A percentile compares a stretch with the other conserved stretches of the same genome.
These are phyloP conservation scores for Hypoxylon sp. DNA, from an alignment of 2,329 filamentous ascomycete species.

Conservation along the genomic window DNA sequence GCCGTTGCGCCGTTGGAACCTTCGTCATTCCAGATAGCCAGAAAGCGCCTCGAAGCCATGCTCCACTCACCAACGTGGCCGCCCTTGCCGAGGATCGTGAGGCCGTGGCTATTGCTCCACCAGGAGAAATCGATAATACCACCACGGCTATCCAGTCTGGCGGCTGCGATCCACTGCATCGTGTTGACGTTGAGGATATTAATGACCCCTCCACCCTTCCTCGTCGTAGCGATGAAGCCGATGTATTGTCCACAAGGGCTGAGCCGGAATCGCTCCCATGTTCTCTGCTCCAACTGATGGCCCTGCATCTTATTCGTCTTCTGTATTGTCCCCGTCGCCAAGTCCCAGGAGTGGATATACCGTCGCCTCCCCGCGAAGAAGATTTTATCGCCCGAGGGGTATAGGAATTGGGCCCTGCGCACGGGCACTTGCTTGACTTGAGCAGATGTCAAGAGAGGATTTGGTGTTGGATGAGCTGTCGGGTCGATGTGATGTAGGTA, in stretches of 20 bases:
- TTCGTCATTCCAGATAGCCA: slow-evolving; percentile 89
- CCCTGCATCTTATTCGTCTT: slow-evolving; percentile 81
- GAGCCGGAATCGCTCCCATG: slow-evolving; percentile 89
- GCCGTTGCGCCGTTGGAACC: slow-evolving; percentile 87
- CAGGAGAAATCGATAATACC: slow-evolving; percentile 91
- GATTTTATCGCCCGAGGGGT: slow-evolving; percentile 76
- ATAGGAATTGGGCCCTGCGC: slow-evolving; percentile 81
- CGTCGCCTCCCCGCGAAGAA: slow-evolving; percentile 87
- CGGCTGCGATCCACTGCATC: slow-evolving; percentile 86
- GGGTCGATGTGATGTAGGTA: slow-evolving; percentile 89
- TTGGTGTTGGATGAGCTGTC: slow-evolving; percentile 76
- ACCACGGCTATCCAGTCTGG: slow-evolving; percentile 79
- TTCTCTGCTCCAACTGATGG: slow-evolving; percentile 81
- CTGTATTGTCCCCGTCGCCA: slow-evolving; percentile 80
- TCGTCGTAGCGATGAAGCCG: slow-evolving; percentile 79
- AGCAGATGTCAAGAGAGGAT: slow-evolving; percentile 88
- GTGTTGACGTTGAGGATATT: slow-evolving; percentile 83
- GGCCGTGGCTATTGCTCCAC: slow-evolving; percentile 85
- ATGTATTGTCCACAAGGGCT: slow-evolving; percentile 89
- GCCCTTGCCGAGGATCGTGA: slow-evolving; percentile 83
- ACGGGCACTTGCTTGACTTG: slow-evolving; percentile 87
- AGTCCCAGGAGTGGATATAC: slow-evolving; percentile 95
- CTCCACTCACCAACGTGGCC: slow-evolving; percentile 93
- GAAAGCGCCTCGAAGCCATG: slow-evolving; percentile 70
- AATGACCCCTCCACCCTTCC: slow-evolving; percentile 86